Base-by-base conservation (phyloP, 176 grass and related monocot species). In the Microstegium vimineum region DNA sequence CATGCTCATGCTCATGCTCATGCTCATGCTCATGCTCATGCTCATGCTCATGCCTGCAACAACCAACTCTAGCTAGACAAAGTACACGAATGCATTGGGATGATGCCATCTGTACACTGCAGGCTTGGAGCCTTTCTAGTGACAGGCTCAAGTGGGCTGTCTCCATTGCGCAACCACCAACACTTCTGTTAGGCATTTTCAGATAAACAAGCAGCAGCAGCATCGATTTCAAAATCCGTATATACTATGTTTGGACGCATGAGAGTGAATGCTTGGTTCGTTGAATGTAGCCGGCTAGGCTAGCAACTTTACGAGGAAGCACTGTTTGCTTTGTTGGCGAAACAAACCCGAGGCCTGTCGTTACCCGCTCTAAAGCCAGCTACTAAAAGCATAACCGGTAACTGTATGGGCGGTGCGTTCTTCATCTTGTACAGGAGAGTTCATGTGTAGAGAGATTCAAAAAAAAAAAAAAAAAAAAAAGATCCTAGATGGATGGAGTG, bases 241-340 rank as follows among this genome's bases (percentile, higher is more conserved):
- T n/a, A n/a, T n/a, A n/a, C n/a, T 27, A 7, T 42, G 1, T 30
- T 60, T 63, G 15, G 36, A 27, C 26, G 8, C 45, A 32, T 9
- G 42, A 13, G 40, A 33, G 27, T 1, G 43, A 3, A 51, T 18
- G 7, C 1, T 4, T 9, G 71, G 77, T 80, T 80, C 77, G 51
- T 25, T 68, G 77, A 75, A 67, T 34, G 25, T 68, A 56, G 45
- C 43, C 71, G 6, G 33, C 2, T 54, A n/a, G n/a, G n/a, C n/a
- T n/a, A n/a, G n/a, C n/a, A 11, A 4, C 57, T 11, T 61, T 26
- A 26, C 10, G 45, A 4, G 17, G 2, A 6, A 47, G 0, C 15
- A 47, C 75, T 36, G 71, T 47, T 75, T 42, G 71, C 62, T 54
- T 66, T 76, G 33, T 66, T 76, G 33, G 45, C 38, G 61, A 76